Base-by-base conservation (phyloP, 805 yeast species). In the Candida coleopterorum region DNA sequence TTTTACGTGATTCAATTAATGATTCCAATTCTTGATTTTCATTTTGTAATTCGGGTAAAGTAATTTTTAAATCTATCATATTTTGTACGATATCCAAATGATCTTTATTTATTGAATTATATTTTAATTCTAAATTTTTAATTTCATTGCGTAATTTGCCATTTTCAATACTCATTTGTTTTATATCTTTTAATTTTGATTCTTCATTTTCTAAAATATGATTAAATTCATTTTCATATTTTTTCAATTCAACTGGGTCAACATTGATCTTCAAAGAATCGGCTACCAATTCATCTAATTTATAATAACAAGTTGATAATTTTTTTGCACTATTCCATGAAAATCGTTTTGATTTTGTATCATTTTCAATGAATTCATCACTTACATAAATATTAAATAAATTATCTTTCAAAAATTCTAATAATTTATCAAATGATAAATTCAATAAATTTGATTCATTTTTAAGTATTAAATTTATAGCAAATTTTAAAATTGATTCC, bases 1-100 rank as follows among this genome's bases (percentile, higher is more conserved):
- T 22, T 30, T 52, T 50, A 38, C 64, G 48, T 16, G 44, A 42
- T 2, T 47, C 51, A 26, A 81, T 72, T 36, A 68, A 74, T 2
- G 56, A 53, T 18, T 62, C 55, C 34, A 88, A 60, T 30, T 79
- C 85, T 18, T 64, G 71, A 42, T 85, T 85, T 26, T 86, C 95
- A 48, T 85, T 90, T 34, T 73, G 67, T 18, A 90, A 56, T 23
- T 82, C 81, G 2, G 94, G 96, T 18, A 84, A 68, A 37, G 69
- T 74, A 27, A 89, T 75, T 50, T 93, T 80, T 26, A 85, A 81
- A 44, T 77, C 77, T 23, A 90, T 87, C 79, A 93, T 77, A 46
- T 80, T 86, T 59, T 89, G 90, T 4, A 95, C 95, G 25, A 88
- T 76, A 37, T 77, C 83, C 20, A 88, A 76, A 57, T 93, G 97